Conservation (phyloP, 2,329 filamentous ascomycete genomes). For the Dissoconium aciculare region DNA sequence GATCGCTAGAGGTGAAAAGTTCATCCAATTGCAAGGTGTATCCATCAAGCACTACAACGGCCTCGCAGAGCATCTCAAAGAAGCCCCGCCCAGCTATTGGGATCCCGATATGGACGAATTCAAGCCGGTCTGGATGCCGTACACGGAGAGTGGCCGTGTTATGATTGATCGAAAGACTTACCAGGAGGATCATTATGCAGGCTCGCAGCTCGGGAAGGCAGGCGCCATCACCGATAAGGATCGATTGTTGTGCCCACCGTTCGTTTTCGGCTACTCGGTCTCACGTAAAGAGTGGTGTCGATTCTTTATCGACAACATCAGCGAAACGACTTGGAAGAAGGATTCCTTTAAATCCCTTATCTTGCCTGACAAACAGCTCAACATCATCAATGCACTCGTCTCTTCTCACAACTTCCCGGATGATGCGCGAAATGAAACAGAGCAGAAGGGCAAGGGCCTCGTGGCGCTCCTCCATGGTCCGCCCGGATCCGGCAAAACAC, state of each 20-base stretch:
- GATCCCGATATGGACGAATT: constrained; percentile 4
- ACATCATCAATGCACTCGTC: constrained; percentile 12
- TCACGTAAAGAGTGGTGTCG: constrained; percentile 16
- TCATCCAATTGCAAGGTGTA: constrained; percentile 9
- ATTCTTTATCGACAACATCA: constrained; percentile 15
- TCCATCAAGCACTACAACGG: constrained; percentile 14
- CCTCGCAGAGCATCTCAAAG: constrained; percentile 11
- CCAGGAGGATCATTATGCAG: constrained; percentile 4
- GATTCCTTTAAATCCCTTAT: constrained; percentile 13
- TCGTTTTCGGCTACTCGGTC: constrained; percentile 14
- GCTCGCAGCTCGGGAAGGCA: constrained; percentile 1
- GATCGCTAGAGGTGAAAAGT: constrained; percentile 9
- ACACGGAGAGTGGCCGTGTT: constrained; percentile 12
- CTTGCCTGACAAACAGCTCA: constrained; percentile 10
- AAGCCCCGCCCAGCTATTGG: constrained; percentile 7
- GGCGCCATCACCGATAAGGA: constrained; percentile 8
- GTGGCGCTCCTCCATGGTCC: constrained; percentile 6
- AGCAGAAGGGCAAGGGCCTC: constrained; percentile 4
- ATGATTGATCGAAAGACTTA: constrained; percentile 19
- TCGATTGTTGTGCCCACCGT: constrained; percentile 15
- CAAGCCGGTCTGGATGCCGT: constrained; percentile 4
- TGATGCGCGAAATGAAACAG: constrained; percentile 5
- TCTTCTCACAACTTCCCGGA: constrained; percentile 14
- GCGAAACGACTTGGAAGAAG: constrained; percentile 12
- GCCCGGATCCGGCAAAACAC: constrained; percentile 19